Conservation (phyloP, 2,329 filamentous ascomycete genomes). For the Colletotrichum cereale region DNA sequence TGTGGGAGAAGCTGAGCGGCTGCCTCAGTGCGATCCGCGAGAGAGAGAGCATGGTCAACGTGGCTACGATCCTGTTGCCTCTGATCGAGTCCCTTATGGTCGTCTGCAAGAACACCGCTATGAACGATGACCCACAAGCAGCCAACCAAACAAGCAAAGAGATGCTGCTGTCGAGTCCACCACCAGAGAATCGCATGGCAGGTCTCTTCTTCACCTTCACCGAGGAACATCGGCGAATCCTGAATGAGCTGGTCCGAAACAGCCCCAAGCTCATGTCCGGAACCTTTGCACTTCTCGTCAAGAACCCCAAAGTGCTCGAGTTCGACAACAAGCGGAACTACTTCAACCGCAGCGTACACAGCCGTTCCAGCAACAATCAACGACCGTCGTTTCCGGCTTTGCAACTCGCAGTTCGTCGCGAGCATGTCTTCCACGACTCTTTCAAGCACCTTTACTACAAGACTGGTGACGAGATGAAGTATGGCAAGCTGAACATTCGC, state of each 20-base stretch:
- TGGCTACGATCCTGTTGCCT: conserved; percentile 93
- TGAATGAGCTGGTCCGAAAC: conserved; percentile 96
- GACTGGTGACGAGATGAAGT: conserved; percentile 96
- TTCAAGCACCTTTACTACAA: conserved; percentile 99
- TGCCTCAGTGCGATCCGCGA: conserved; percentile 90
- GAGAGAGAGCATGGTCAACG: conserved; percentile 95
- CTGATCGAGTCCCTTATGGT: conserved; percentile 98
- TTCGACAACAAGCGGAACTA: conserved; percentile 99
- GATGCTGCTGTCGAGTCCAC: conserved; percentile 76
- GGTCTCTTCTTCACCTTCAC: conserved; percentile 97
- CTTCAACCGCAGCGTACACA: conserved; percentile 93
- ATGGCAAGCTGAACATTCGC: conserved; percentile 96
- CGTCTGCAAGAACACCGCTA: conserved; percentile 96
- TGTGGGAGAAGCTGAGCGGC: conserved; percentile 93
- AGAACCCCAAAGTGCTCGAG: conserved; percentile 98
- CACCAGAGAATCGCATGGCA: conserved; percentile 85
- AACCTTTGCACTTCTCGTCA: conserved; percentile 94
- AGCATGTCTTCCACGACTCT: conserved; percentile 97
- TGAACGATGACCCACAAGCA: conserved; percentile 71
- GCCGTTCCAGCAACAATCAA: conserved; percentile 73
- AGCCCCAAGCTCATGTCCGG: conserved; percentile 99
- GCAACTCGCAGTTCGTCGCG: conserved; percentile 89
- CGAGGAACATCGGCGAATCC: conserved; percentile 95
- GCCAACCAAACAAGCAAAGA: conserved; percentile 67
- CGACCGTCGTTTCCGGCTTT: conserved; percentile 79